These are phyloP conservation scores for Dryas octopetala DNA, from an alignment of 306 rosid genomes.

Conservation along the genomic window DNA sequence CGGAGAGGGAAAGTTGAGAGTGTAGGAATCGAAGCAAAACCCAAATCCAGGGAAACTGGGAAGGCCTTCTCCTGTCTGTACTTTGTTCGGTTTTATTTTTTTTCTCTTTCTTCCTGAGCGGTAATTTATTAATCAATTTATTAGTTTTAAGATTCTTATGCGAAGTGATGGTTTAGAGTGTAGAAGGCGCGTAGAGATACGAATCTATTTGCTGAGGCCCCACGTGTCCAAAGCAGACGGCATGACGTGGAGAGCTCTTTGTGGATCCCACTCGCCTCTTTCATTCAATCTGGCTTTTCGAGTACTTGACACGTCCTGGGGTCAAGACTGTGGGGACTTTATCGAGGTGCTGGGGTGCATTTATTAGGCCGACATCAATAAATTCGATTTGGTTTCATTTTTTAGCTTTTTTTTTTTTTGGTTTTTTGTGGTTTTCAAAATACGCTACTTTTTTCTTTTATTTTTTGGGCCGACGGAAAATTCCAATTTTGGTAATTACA, in stretches of 20 bases:
- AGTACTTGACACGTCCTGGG: background rate
- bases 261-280: background rate
- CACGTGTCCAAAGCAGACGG: constrained; percentile 14
- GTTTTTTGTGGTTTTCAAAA: background rate
- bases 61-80: background rate
- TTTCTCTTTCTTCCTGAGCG: background rate
- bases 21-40: constrained; percentile 26
- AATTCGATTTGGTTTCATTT: background rate
- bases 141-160: constrained; percentile 1
- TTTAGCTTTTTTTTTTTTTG: background rate
- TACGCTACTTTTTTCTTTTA: too few relatives aligned
- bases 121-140: background rate
- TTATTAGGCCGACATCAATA: background rate
- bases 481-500: too few relatives aligned
- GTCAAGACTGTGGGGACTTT: background rate
- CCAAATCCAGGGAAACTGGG: constrained; percentile 32
- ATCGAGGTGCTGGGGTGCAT: background rate
- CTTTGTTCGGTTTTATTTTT: background rate
- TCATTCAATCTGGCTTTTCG: background rate
- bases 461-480: too few relatives aligned
- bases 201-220: background rate
- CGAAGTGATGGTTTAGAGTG: background rate
- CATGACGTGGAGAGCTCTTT: background rate
- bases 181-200: constrained; percentile 11
- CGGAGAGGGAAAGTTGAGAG: constrained; percentile 8